Evolutionary conservation across 306 rosid genomes (phyloP), one percentile per base, ranked within the genome.

Genomic region (Gastrolobium villosum): DNA sequence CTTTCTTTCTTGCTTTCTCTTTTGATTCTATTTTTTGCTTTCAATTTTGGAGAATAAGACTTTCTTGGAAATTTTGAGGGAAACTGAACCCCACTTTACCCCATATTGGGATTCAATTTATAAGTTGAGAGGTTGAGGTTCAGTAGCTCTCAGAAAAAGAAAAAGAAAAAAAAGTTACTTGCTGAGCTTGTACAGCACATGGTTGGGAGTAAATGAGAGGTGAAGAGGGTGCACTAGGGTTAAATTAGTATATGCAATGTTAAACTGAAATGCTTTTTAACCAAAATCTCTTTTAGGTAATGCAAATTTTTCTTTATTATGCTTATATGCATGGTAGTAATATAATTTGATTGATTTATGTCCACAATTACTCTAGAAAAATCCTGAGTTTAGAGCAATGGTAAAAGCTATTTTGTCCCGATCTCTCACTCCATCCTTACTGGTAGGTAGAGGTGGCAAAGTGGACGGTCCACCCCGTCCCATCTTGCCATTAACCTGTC

Each of bases 151-250:
- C 53, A 61, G 66, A 84, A 20, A 20, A 20, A 20, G n/a, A n/a
- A n/a, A n/a, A n/a, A n/a, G n/a, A n/a, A 20, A 20, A 20, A 20
- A 70, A 34, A 68, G 76, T 49, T 31, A 41, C 78, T 63, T 71
- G 69, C 32, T 72, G 82, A 82, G 81, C 62, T 72, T 89, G 89
- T 87, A 92, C 83, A 88, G 89, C 86, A 77, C n/a, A 57, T 61
- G 79, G 61, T 48, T 55, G 13, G 55, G 10, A 54, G 54, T 9
- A 20, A 68, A 48, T 59, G 61, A 65, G 70, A 72, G 61, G 71
- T 39, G 4, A 37, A 14, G 35, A 26, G 41, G 45, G 54, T 62
- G 45, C 37, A 34, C 65, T 44, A 4, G 13, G 6, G 65, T 73
- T 77, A 76, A 67, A 15, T 62, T 74, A 37, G 53, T n/a, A 55